phyloP scores from a whole-genome alignment of 306 rosid genomes.

The Biancaea sappan region DNA sequence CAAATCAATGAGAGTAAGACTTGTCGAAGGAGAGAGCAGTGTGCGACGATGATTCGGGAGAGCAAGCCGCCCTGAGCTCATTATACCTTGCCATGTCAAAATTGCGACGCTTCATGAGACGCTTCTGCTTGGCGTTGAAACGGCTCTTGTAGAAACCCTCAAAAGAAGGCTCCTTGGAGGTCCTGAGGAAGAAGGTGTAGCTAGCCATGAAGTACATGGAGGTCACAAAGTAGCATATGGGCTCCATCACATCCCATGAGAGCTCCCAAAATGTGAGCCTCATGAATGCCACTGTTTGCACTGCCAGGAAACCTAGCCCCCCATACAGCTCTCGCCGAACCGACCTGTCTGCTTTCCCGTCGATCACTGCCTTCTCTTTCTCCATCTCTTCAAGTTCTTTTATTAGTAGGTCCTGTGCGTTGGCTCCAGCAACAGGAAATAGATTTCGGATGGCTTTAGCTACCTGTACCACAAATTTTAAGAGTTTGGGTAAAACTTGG shows the following conservation, averaged over 20 bases:
- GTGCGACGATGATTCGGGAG: conserved; percentile 7
- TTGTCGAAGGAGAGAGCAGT: not conserved
- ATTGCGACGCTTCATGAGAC: conserved; percentile 57
- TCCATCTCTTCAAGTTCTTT: conserved; percentile 69
- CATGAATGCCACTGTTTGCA: conserved; percentile 66
- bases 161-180: conserved; percentile 74
- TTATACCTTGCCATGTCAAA: conserved; percentile 60
- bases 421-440: conserved; percentile 41
- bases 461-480: conserved; percentile 62
- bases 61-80: conserved; percentile 51
- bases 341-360: conserved; percentile 46
- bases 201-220: conserved; percentile 74
- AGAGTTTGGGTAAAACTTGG: conserved; percentile 47
- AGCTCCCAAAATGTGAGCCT: conserved; percentile 96
- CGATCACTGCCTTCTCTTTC: conserved; percentile 51
- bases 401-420: conserved; percentile 30
- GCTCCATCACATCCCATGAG: conserved; percentile 93
- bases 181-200: conserved; percentile 70
- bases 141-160: conserved; percentile 70
- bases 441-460: conserved; percentile 47
- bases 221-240: conserved; percentile 77
- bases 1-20: conserved; percentile 27
- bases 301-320: conserved; percentile 57
- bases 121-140: conserved; percentile 62
- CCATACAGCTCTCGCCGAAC: conserved; percentile 73